Evolutionary conservation across 192 early-diverging fungal species (phyloP), one percentile per base, ranked within the genome.

Genomic region (Podila horticola): DNA sequence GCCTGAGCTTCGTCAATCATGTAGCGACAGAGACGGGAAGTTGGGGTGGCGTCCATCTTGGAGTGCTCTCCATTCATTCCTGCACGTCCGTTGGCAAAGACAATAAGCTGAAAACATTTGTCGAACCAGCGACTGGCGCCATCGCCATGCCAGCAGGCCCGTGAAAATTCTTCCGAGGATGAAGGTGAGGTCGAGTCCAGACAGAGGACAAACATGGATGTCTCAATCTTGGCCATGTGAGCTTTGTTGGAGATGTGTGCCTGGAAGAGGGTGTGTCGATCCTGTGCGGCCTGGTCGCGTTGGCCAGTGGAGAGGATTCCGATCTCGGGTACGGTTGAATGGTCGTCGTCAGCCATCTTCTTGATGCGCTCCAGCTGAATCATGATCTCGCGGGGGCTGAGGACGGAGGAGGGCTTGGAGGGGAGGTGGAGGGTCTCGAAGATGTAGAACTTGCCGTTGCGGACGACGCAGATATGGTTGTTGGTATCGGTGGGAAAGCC

Each of bases 51-150:
- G 62, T 96, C 95, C 84, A 95, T 94, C 75, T 75, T 82, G 63
- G 75, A 82, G 48, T 82, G 75, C 66, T 94, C 93, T 36, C 93
- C 93, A 50, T 89, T 71, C 57, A 91, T 84, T 6, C 84, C 89
- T 2, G 86, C 88, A 12, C 88, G 73, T 30, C 95, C 96, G 75
- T 94, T 95, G 58, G 90, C 89, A 71, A 92, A 91, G 41, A 95
- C 84, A 29, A 89, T 82, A n/a, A 95, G 69, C 17, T 84, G 89
- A 60, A 94, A 76, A 26, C 85, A 86, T 75, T 95, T 97, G 83
- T 97, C 96, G 65, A 93, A 95, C 96, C 96, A 97, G 4, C 96
- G 87, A 74, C 96, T 97, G 74, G 88, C 91, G 8, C 93, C 95
- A 24, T 84, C 89, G 24, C 93, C 91, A 84, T 94, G 93, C 94